Conservation (phyloP, 352 stramenopile genomes). For the Phytophthora uliginosa region DNA sequence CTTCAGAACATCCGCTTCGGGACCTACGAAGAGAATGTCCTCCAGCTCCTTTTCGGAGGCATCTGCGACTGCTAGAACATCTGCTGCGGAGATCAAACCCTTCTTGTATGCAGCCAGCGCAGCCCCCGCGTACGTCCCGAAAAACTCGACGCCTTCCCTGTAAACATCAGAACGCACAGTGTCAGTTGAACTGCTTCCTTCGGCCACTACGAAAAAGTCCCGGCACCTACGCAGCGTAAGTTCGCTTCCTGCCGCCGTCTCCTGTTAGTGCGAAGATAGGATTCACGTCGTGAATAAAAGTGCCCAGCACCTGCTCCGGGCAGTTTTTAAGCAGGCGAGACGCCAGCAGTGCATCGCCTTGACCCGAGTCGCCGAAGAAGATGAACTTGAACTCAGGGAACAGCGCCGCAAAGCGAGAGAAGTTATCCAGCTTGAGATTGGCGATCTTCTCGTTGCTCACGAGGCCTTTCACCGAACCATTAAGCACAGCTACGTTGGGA, state of each 20-base stretch:
- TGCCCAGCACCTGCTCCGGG: slow-evolving; percentile 68
- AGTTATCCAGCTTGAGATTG: slow-evolving; percentile 87
- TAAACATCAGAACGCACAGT: slow-evolving; percentile 11
- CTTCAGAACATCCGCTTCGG: slow-evolving; percentile 49
- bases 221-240: slow-evolving; percentile 65
- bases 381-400: slow-evolving; percentile 91
- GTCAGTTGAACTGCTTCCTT: not conserved
- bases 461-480: slow-evolving; percentile 83
- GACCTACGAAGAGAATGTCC: slow-evolving; percentile 55
- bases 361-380: slow-evolving; percentile 87
- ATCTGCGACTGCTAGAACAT: slow-evolving; percentile 57
- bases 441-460: slow-evolving; percentile 89
- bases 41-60: slow-evolving; percentile 60
- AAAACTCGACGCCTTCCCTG: slow-evolving; percentile 83
- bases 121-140: slow-evolving; percentile 75
- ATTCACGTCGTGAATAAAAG: slow-evolving; percentile 88
- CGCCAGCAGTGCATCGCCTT: slow-evolving; percentile 81
- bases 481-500: slow-evolving; percentile 80
- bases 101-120: slow-evolving; percentile 68
- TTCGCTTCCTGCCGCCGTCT: slow-evolving; percentile 68
- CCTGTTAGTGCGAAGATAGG: slow-evolving; percentile 62
- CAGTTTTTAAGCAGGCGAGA: slow-evolving; percentile 69
- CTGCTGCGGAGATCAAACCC: slow-evolving; percentile 58
- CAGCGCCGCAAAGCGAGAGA: slow-evolving; percentile 76
- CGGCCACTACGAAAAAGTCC: not conserved